Conservation (phyloP, 352 stramenopile species). For the Phytopythium aichiense region DNA sequence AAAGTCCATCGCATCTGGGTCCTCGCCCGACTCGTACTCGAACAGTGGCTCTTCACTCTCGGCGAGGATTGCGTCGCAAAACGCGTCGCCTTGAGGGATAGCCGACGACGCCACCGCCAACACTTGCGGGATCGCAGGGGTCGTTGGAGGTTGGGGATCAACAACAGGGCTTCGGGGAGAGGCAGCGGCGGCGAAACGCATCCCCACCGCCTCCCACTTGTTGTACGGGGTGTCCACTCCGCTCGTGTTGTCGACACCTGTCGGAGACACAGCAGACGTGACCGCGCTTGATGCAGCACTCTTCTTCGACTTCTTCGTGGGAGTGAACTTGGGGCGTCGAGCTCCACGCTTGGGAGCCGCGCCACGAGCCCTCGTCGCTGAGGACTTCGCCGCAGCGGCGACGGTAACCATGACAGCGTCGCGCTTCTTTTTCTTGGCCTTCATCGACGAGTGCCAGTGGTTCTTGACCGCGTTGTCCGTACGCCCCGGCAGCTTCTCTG, state of each 20-base stretch:
- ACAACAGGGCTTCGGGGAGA: neutral
- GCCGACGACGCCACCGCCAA: neutral
- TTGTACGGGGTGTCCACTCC: neutral
- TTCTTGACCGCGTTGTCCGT: slow-evolving; percentile 99
- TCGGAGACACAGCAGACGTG: neutral
- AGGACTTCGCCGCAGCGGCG: neutral
- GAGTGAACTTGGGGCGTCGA: neutral
- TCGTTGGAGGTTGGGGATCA: neutral
- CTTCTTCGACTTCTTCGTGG: slow-evolving; percentile 4
- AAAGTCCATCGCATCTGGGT: neutral
- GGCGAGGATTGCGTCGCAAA: slow-evolving; percentile 3
- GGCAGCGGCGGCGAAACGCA: neutral
- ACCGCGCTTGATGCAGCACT: neutral
- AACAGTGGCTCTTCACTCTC: neutral
- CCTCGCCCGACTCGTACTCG: neutral
- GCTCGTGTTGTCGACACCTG: neutral
- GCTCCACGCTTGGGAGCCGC: neutral
- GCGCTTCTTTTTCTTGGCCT: slow-evolving; percentile 37
- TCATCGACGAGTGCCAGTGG: slow-evolving; percentile 91
- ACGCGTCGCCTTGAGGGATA: neutral
- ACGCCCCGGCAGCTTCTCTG: slow-evolving; percentile 92
- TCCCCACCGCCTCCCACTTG: neutral
- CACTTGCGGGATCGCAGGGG: neutral
- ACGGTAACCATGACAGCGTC: neutral
- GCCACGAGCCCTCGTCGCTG: neutral